Evolutionary conservation across 805 yeast genomes (phyloP).

Genomic region (Ogataea parapolymorpha): DNA sequence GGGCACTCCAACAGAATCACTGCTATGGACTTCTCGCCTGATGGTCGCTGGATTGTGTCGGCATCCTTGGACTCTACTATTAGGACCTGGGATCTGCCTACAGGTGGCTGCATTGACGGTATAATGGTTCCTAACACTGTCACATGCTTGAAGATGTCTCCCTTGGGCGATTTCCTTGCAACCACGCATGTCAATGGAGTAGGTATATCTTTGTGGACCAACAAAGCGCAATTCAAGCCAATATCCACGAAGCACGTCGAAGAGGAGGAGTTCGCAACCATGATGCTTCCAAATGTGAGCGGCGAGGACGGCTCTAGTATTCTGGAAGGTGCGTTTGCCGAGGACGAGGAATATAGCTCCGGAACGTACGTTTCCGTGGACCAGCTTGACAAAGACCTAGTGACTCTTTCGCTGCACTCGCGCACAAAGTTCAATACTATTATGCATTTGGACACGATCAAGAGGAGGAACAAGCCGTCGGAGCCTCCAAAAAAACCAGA

Average conservation of each 20-base stretch:
- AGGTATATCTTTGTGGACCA: slow-evolving; percentile 92
- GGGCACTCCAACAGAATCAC: slow-evolving; percentile 92
- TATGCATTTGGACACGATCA: slow-evolving; percentile 77
- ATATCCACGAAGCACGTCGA: slow-evolving; percentile 72
- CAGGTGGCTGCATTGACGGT: slow-evolving; percentile 96
- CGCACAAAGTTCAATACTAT: slow-evolving; percentile 76
- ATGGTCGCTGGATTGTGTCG: slow-evolving; percentile 92
- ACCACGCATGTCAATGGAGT: slow-evolving; percentile 88
- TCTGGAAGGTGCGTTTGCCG: slow-evolving; percentile 70
- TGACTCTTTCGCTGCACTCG: slow-evolving; percentile 77
- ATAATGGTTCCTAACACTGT: slow-evolving; percentile 74
- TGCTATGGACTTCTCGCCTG: slow-evolving; percentile 84
- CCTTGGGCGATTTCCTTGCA: slow-evolving; percentile 85
- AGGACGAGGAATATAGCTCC: slow-evolving; percentile 28
- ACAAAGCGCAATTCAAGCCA: slow-evolving; percentile 77
- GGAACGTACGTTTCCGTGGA: slow-evolving; percentile 49
- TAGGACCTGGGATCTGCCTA: slow-evolving; percentile 96
- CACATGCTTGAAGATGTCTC: slow-evolving; percentile 76
- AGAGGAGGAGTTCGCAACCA: slow-evolving; percentile 66
- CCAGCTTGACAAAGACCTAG: slow-evolving; percentile 59
- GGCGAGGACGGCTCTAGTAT: slow-evolving; percentile 73
- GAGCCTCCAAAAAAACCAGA: slow-evolving; percentile 87
- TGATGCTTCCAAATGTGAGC: slow-evolving; percentile 69
- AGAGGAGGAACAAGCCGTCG: slow-evolving; percentile 81
- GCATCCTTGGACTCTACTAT: slow-evolving; percentile 81